These are phyloP conservation scores for Dujonia santamariae DNA, from an alignment of 1,139 yeast species.

Conservation along the genomic window DNA sequence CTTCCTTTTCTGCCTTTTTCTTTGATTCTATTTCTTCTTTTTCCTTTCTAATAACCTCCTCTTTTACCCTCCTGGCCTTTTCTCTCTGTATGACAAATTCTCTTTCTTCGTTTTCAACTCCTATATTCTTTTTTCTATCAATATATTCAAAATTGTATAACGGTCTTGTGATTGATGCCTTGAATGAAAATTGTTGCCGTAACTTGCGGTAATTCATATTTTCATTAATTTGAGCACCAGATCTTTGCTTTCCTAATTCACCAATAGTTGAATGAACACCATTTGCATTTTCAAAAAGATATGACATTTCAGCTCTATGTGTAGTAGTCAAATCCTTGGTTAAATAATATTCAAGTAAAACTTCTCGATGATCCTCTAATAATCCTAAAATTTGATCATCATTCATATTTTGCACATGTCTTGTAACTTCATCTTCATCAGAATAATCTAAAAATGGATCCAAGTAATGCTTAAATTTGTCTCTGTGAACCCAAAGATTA, in stretches of 20 bases:
- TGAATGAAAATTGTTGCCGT: conserved; percentile 17
- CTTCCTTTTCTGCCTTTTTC: too few relatives aligned
- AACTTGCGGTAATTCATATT: conserved; percentile 17
- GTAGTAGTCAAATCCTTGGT: conserved; percentile 26
- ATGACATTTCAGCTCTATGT: conserved; percentile 25
- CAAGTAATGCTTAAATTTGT: conserved; percentile 14
- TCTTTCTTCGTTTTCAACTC: background rate
- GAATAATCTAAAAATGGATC: conserved; percentile 15
- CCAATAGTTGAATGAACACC: conserved; percentile 17
- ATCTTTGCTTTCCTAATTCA: conserved; percentile 15
- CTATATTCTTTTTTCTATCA: conserved; percentile 16
- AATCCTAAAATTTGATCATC: conserved; percentile 16
- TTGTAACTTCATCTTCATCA: conserved; percentile 8
- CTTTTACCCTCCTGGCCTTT: background rate
- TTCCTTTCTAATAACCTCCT: background rate
- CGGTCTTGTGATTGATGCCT: conserved; percentile 21
- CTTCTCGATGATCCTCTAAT: conserved; percentile 23
- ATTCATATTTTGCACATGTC: conserved; percentile 15
- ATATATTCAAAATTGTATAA: conserved; percentile 23
- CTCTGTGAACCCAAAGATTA: conserved; percentile 27
- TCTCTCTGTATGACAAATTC: background rate
- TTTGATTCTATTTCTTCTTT: background rate
- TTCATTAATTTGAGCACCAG: conserved; percentile 11
- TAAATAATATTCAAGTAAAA: conserved; percentile 28
- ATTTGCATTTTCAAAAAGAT: conserved; percentile 20